Evolutionary conservation across 2,329 filamentous ascomycete species (phyloP).

Genomic region (Rugonectria rugulosa): DNA sequence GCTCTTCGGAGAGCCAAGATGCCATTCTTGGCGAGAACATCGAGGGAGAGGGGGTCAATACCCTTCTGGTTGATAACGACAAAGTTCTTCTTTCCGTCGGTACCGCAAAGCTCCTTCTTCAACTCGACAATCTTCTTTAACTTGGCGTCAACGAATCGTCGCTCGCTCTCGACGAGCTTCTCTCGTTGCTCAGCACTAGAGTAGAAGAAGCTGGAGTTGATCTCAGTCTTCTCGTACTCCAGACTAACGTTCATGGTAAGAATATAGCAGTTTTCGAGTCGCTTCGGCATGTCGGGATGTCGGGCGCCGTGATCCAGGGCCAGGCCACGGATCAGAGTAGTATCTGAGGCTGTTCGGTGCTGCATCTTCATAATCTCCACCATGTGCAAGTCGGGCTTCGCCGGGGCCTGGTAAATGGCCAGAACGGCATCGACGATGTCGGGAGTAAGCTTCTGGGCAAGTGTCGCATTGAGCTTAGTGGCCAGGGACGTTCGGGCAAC

Average conservation of each 20-base stretch:
- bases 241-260: constrained; percentile 95
- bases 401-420: constrained; percentile 86
- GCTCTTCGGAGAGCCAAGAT: constrained; percentile 93
- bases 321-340: constrained; percentile 91
- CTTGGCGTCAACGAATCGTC: constrained; percentile 94
- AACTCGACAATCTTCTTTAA: constrained; percentile 96
- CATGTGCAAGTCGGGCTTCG: constrained; percentile 98
- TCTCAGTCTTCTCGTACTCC: constrained; percentile 99
- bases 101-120: constrained; percentile 96
- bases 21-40: constrained; percentile 97
- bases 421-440: constrained; percentile 97
- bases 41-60: constrained; percentile 94
- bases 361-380: constrained; percentile 99
- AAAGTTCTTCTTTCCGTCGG: constrained; percentile 92
- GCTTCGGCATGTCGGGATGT: constrained; percentile 98
- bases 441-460: constrained; percentile 91
- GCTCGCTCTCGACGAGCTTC: constrained; percentile 97
- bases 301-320: constrained; percentile 94
- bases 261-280: constrained; percentile 94
- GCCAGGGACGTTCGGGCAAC: constrained; percentile 94
- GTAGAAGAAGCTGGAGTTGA: constrained; percentile 99
- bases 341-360: constrained; percentile 94
- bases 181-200: constrained; percentile 95
- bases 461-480: constrained; percentile 89
- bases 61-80: constrained; percentile 99